A percentile compares a stretch with the other conserved stretches of the same genome.
These are phyloP conservation scores for Skeletonema marinoi DNA, from an alignment of 108 stramenopile species.

Conservation along the genomic window DNA sequence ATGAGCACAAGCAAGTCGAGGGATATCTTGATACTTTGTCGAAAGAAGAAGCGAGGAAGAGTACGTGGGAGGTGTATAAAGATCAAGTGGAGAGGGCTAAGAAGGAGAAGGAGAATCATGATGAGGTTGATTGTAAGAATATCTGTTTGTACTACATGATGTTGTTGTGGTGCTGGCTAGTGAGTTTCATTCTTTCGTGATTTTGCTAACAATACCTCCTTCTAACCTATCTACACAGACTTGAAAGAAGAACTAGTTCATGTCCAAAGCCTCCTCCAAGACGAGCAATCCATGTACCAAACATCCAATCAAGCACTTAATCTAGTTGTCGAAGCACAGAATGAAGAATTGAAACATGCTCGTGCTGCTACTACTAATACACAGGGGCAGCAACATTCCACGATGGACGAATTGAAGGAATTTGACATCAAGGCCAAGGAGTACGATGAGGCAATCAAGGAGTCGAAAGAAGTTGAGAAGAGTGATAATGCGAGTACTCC, in stretches of 20 bases:
- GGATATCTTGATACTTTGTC: conserved; percentile 16
- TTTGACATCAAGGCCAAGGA: conserved; percentile 33
- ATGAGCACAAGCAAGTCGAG: not conserved
- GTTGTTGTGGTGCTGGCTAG: not conserved
- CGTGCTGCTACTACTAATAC: not conserved
- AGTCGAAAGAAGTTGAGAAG: not conserved
- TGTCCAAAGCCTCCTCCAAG: conserved; percentile 19
- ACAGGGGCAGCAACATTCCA: not conserved
- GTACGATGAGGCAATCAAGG: conserved; percentile 14
- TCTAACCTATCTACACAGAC: not conserved
- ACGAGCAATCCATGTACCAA: conserved; percentile 41
- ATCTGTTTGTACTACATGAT: not conserved
- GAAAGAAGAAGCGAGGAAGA: not conserved
- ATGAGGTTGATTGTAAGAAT: conserved; percentile 23
- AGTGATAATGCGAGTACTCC: not conserved
- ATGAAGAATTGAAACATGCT: conserved; percentile 9
- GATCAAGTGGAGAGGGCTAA: conserved; percentile 10
- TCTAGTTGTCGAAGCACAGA: conserved; percentile 26
- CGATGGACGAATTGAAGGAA: conserved; percentile 18
- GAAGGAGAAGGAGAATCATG: conserved; percentile 1
- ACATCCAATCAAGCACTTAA: conserved; percentile 35
- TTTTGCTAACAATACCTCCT: not conserved
- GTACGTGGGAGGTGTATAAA: conserved; percentile 32
- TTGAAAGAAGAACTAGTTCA: conserved; percentile 18
- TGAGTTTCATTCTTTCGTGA: not conserved